Evolutionary conservation across 177 flowering plant genomes (phyloP).

Genomic region (Tripterygium wilfordii): DNA sequence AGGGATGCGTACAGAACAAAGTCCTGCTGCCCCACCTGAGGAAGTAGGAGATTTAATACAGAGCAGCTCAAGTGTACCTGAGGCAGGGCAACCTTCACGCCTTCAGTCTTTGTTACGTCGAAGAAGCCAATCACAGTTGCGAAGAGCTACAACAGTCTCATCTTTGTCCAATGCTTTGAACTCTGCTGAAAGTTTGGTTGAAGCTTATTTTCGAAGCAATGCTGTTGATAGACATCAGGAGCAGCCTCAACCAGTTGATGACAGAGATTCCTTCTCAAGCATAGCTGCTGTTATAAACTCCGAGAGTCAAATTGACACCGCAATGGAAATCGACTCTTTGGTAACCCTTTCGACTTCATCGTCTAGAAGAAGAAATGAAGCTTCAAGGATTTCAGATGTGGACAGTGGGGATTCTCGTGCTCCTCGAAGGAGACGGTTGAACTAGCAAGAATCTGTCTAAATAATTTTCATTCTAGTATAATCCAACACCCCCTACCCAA

Average conservation of each 20-base stretch:
- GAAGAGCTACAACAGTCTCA: constrained; percentile 25
- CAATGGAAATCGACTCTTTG: constrained; percentile 68
- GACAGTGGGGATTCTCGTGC: constrained; percentile 69
- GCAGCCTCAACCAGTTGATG: constrained; percentile 49
- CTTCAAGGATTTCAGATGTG: constrained; percentile 57
- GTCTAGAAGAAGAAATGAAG: constrained; percentile 55
- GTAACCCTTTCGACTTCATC: constrained; percentile 64
- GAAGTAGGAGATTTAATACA: constrained; percentile 41
- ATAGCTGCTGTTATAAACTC: constrained; percentile 72
- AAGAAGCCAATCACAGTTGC: constrained; percentile 26
- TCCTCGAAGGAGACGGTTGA: constrained; percentile 57
- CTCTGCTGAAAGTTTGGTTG: constrained; percentile 41
- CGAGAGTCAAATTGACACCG: constrained; percentile 62
- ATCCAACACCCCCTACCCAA: too few species aligned
- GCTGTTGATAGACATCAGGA: constrained; percentile 41
- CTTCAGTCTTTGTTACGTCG: constrained; percentile 25
- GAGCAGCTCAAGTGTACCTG: constrained; percentile 22
- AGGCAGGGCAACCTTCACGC: constrained; percentile 23
- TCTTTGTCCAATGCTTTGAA: constrained; percentile 29
- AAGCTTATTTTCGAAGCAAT: constrained; percentile 35
- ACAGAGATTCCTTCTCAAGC: constrained; percentile 75
- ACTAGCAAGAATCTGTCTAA: too few species aligned
- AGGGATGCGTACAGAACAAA: constrained; percentile 53
- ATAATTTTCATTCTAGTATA: too few species aligned
- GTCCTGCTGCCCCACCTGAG: constrained; percentile 21